Base-by-base conservation (phyloP, 768 basidiomycete genomes). In the Hericium alpestre region DNA sequence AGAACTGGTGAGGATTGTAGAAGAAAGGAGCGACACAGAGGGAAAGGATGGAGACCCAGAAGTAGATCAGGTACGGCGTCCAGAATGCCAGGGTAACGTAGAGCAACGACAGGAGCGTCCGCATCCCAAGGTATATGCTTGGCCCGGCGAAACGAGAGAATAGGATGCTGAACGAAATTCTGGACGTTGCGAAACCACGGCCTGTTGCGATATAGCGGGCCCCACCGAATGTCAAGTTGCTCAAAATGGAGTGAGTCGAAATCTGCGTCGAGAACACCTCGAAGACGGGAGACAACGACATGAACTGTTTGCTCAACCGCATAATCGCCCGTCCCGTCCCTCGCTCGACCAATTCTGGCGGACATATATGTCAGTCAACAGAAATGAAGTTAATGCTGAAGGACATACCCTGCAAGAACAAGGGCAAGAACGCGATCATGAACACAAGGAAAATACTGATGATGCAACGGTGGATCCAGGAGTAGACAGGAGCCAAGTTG, bases 1-100 rank as follows among this genome's bases (percentile, higher is more conserved):
- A 90, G 74, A 99, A 99, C 72, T 98, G 96, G 71, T 99, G 96
- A n/a, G 96, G 96, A 69, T 98, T 99, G 82, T 98, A 99, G 66
- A 97, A 70, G 87, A 99, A 99, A 8, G 96, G 96, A 32, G 95
- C 87, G 61, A 97, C 73, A 66, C 93, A 97, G 9, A 99, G 80
- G 15, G 93, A 83, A 37, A 93, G 75, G 60, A 94, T 91, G 46
- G 95, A 93, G 55, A 97, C 70, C 95, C 95, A 98, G 79, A 99
- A 99, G 77, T 98, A 99, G 69, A 93, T 86, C 65, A 97, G 71
- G 70, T 88, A 95, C 2, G 88, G 85, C 32, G 90, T 90, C 90
- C 91, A 97, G 54, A 97, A 72, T 25, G 92, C 78, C 70, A 97
- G 71, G 23, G 96, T 95, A 68, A 95, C 88, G 66, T 95, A 99